phyloP scores from a whole-genome alignment of 1,284 basidiomycete genomes.

The Neotropicomus parvogracilis region DNA sequence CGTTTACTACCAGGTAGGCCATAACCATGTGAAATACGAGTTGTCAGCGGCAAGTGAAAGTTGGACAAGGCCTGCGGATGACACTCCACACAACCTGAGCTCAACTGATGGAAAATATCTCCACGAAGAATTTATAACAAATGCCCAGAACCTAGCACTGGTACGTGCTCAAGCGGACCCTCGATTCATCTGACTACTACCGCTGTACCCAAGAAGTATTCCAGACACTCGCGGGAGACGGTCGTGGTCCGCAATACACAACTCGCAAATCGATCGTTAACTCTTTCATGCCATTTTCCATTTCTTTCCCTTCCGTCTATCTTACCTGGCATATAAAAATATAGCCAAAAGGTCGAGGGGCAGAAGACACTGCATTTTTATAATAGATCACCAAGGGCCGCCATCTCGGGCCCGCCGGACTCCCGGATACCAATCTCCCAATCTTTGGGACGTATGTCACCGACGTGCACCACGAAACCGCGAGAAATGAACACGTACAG shows the following conservation, averaged over 20 bases:
- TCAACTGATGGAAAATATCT: neutral
- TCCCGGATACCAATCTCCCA: constrained; percentile 44
- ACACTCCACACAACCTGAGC: neutral
- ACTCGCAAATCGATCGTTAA: neutral
- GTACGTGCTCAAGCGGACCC: neutral
- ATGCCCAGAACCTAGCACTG: no score
- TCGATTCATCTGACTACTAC: neutral
- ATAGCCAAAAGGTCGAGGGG: constrained; percentile 5
- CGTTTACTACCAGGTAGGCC: no score
- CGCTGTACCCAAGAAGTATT: neutral
- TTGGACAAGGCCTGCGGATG: no score
- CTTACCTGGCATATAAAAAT: constrained; percentile 4
- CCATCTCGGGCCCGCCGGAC: constrained; percentile 72
- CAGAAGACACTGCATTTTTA: constrained; percentile 28
- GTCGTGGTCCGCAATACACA: neutral
- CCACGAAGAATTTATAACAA: no score
- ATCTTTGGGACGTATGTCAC: constrained; percentile 13
- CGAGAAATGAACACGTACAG: constrained; percentile 39
- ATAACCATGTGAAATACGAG: no score
- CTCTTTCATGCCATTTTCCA: constrained; percentile 5
- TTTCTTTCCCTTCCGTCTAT: constrained; percentile 9
- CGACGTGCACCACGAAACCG: neutral
- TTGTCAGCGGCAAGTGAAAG: no score
- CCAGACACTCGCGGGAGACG: neutral
- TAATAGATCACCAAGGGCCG: constrained; percentile 65